Evolutionary conservation across 306 rosid species (phyloP), one percentile per base, ranked within the genome.

Genomic region (Geum urbanum): DNA sequence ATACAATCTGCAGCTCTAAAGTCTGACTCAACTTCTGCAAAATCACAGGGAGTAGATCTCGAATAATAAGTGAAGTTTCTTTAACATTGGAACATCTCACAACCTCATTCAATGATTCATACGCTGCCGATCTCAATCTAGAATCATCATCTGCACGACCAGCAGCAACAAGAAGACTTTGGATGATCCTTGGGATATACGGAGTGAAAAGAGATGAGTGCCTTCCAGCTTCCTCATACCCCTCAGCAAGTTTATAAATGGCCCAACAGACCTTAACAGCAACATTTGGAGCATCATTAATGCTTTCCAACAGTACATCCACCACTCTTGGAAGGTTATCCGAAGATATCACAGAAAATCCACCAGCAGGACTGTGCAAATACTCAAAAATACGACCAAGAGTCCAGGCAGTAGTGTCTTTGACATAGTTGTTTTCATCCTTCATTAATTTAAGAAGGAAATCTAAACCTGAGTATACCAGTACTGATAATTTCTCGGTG

Each of bases 351-450:
- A 79, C 76, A 47, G 83, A 64, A 69, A 60, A 66, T 54, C 78
- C 82, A 61, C 35, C 5, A 27, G 69, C 79, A 53, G 83, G 79
- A 70, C 73, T 13, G 47, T 79, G 83, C 43, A 79, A 66, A 39
- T 74, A 69, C 79, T 79, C 79, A 10, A 79, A 79, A 15, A 79
- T 74, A 40, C 83, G 78, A 44, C 82, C 16, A 5, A 78, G 78
- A 16, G 82, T 78, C 82, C 82, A 78, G 1, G 82, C 82, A 73
- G 82, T 78, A 15, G 82, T 78, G 63, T 78, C 82, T 41, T 70
- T 78, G 56, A 78, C 82, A 20, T 78, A 75, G 67, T 69, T 74
- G 64, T 78, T 78, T 54, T 69, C 78, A 63, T 78, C 75, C 16
- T 69, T 78, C 78, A 69, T 73, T 46, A 73, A 73, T 40, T 40